Conservation (phyloP, 2,329 filamentous ascomycete species). For the Exophiala mesophila region DNA sequence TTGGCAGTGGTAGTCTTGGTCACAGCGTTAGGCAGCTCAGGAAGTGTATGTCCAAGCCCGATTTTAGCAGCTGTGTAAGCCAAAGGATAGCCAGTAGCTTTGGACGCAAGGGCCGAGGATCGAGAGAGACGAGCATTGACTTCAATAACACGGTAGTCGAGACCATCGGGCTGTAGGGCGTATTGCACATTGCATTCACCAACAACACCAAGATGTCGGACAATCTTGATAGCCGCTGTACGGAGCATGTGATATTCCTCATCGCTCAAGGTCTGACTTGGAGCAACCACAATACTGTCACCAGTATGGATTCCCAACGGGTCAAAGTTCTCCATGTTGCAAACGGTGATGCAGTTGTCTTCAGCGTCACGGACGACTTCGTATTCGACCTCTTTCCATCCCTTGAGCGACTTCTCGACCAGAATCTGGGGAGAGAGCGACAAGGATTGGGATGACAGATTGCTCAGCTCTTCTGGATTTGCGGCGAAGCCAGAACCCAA, state of each 20-base stretch:
- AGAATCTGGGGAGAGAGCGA: slow-evolving; percentile 93
- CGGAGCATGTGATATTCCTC: slow-evolving; percentile 99
- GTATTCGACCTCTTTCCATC: slow-evolving; percentile 99
- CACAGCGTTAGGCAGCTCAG: slow-evolving; percentile 93
- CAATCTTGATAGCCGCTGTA: slow-evolving; percentile 95
- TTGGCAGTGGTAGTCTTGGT: slow-evolving; percentile 98
- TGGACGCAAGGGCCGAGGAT: slow-evolving; percentile 93
- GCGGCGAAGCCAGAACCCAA: slow-evolving; percentile 94
- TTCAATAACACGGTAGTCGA: slow-evolving; percentile 98
- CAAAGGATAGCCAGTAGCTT: slow-evolving; percentile 94
- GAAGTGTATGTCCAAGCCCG: slow-evolving; percentile 88
- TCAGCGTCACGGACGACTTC: slow-evolving; percentile 94
- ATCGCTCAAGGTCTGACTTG: slow-evolving; percentile 92
- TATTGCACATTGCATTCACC: slow-evolving; percentile 99
- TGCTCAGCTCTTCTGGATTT: slow-evolving; percentile 87
- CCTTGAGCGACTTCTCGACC: slow-evolving; percentile 97
- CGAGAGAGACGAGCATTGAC: slow-evolving; percentile 98
- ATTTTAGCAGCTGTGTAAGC: slow-evolving; percentile 99
- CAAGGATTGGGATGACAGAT: slow-evolving; percentile 86
- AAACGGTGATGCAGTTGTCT: slow-evolving; percentile 99
- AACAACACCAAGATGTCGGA: slow-evolving; percentile 92
- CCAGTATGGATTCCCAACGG: slow-evolving; percentile 96
- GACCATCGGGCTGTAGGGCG: slow-evolving; percentile 88
- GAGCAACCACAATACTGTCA: slow-evolving; percentile 97
- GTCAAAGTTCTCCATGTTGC: slow-evolving; percentile 99